Evolutionary conservation across 345 rosid species (phyloP), one percentile per base, ranked within the genome.

Genomic region (Boechera divaricarpa): DNA sequence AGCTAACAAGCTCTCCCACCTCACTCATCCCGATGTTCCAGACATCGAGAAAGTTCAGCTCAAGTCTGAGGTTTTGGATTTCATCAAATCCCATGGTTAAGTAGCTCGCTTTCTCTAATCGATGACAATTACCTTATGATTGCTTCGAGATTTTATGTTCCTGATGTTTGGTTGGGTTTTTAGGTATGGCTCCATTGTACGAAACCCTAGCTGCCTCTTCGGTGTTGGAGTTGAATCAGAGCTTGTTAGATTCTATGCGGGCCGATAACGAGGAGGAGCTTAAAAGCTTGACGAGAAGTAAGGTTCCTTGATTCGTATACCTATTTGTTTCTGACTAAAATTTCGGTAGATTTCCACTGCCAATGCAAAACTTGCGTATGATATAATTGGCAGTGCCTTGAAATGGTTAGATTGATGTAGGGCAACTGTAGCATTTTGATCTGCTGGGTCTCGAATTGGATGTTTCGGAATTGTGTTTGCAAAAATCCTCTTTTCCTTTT

Each of bases 21-120:
- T 95, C 36, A 89, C 84, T 4, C 96, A 89, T 68, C 88, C 86
- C 5, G 97, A 90, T 70, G 92, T 91, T 0, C 89, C 75, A 49
- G 98, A 93, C 87, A 93, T 91, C 67, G 97, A 93, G 85, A 93
- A 91, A 89, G 94, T 92, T 75, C 90, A 83, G 42, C 94, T 92
- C 86, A 87, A 86, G 82, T 87, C 89, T 39, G 99, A 95, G 80
- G 98, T 92, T 75, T 71, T 92, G 58, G 79, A 87, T 12, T 79
- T 88, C 74, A 84, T 92, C 79, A 84, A 87, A 76, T 77, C 94
- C 73, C 87, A 91, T 48, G 89, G 99, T 92, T 44, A 78, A 61
- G 48, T 68, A 60, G 11, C 80, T 49, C 35, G 18, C 3, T 80
- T 67, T 38, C 16, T 67, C 24, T 47, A 9, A 3, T 57, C 59